Conservation (phyloP, 2,329 filamentous ascomycete species). For the Colletotrichum plurivorum region DNA sequence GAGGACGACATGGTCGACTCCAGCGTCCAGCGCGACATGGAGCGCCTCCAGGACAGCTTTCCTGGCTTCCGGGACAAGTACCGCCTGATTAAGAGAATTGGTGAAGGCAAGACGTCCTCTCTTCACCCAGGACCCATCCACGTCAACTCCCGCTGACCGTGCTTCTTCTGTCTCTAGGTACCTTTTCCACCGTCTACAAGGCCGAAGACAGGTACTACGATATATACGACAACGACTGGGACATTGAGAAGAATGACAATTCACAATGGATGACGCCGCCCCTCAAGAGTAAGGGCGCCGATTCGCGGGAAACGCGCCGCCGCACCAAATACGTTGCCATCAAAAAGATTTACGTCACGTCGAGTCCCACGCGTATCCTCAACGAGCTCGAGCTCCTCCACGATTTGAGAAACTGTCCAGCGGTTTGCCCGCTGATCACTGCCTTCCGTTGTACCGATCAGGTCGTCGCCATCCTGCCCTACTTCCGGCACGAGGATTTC, state of each 20-base stretch:
- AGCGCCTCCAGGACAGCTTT: conserved; percentile 85
- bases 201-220: conserved; percentile 93
- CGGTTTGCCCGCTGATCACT: conserved; percentile 95
- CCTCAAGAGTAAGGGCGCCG: conserved; percentile 63
- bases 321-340: conserved; percentile 88
- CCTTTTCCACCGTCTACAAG: conserved; percentile 99
- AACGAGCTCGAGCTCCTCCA: conserved; percentile 96
- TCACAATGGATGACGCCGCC: conserved; percentile 80
- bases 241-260: conserved; percentile 73
- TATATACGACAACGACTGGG: conserved; percentile 88
- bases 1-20: conserved; percentile 76
- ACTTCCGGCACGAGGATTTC: conserved; percentile 96
- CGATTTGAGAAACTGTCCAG: conserved; percentile 84
- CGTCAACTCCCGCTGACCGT: background rate
- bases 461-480: conserved; percentile 93
- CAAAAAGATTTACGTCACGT: conserved; percentile 99
- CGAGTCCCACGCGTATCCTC: conserved; percentile 90
- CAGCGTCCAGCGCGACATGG: conserved; percentile 87
- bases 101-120: conserved; percentile 77
- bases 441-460: conserved; percentile 97
- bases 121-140: no score
- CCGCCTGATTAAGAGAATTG: conserved; percentile 94
- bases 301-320: conserved; percentile 25
- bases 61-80: conserved; percentile 87
- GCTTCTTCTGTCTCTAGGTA: conserved; percentile 70